These are phyloP conservation scores for Aphanomyces astaci DNA, from an alignment of 352 stramenopile species.

Conservation along the genomic window DNA sequence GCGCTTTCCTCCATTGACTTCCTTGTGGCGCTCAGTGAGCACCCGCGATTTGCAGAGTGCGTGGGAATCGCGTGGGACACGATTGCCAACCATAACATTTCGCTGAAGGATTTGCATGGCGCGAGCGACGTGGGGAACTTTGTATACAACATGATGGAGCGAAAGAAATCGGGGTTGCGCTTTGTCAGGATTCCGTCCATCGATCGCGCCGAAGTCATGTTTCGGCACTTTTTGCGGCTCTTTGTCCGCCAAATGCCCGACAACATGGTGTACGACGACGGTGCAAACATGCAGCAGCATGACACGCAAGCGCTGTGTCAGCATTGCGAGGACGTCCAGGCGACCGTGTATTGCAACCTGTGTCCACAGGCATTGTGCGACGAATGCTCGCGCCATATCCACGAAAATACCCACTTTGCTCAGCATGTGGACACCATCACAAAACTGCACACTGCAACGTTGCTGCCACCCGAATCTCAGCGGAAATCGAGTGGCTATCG, in stretches of 20 bases:
- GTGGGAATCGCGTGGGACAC: constrained; percentile 5
- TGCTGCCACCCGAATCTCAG: neutral
- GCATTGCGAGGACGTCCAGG: constrained; percentile 5
- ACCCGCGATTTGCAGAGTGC: constrained; percentile 16
- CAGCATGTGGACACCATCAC: constrained; percentile 9
- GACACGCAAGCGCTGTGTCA: neutral
- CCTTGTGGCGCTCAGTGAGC: constrained; percentile 8
- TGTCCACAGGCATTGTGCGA: constrained; percentile 13
- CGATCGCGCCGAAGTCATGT: constrained; percentile 5
- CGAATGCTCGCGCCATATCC: constrained; percentile 7
- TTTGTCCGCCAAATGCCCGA: constrained; percentile 8
- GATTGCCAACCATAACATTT: neutral
- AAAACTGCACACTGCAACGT: neutral
- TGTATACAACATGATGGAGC: constrained; percentile 3
- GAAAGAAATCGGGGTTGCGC: neutral
- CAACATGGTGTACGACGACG: neutral
- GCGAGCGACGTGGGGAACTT: neutral
- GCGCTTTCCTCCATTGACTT: constrained; percentile 14
- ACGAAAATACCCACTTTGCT: constrained; percentile 20
- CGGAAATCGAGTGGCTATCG: neutral
- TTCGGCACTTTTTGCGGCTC: constrained; percentile 6
- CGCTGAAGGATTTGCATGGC: neutral
- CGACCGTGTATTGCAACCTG: constrained; percentile 19
- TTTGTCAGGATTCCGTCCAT: neutral
- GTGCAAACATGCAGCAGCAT: neutral